These are phyloP conservation scores for Corrigiola litoralis DNA, from an alignment of 179 eudicot species.

Conservation along the genomic window DNA sequence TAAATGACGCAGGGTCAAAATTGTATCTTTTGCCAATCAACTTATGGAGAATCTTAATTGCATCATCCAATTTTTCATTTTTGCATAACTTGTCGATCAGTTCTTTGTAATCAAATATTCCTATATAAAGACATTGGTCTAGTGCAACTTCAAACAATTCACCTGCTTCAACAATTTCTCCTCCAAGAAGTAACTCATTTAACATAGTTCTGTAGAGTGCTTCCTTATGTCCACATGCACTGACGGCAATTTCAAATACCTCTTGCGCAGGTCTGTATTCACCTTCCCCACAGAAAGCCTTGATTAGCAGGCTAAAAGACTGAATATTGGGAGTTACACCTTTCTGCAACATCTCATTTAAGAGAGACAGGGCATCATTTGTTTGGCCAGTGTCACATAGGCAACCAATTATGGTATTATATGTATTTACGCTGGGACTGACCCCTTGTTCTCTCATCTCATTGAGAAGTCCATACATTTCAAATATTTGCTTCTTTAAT, in stretches of 20 bases:
- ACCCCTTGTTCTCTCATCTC: conserved; percentile 88
- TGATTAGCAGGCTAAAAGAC: conserved; percentile 58
- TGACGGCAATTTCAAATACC: conserved; percentile 61
- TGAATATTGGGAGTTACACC: conserved; percentile 60
- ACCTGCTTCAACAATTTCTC: conserved; percentile 66
- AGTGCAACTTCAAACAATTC: conserved; percentile 56
- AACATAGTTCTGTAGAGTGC: conserved; percentile 64
- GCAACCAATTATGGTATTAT: conserved; percentile 55
- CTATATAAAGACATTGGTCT: conserved; percentile 56
- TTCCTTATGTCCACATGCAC: conserved; percentile 64
- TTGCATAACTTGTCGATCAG: conserved; percentile 59
- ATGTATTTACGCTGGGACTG: conserved; percentile 61
- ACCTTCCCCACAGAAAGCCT: conserved; percentile 72
- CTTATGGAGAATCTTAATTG: conserved; percentile 48
- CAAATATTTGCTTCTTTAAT: conserved; percentile 66
- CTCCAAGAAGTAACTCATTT: conserved; percentile 72
- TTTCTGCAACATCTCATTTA: conserved; percentile 70
- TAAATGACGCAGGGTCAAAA: conserved; percentile 76
- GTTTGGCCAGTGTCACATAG: conserved; percentile 65
- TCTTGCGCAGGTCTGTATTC: conserved; percentile 84
- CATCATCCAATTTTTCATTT: conserved; percentile 56
- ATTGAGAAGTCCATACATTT: conserved; percentile 80
- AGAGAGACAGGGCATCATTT: conserved; percentile 65
- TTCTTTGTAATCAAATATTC: conserved; percentile 62
- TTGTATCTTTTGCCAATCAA: conserved; percentile 50